Base-by-base conservation (phyloP, 2,329 filamentous ascomycete genomes). In the Botrytis aclada region DNA sequence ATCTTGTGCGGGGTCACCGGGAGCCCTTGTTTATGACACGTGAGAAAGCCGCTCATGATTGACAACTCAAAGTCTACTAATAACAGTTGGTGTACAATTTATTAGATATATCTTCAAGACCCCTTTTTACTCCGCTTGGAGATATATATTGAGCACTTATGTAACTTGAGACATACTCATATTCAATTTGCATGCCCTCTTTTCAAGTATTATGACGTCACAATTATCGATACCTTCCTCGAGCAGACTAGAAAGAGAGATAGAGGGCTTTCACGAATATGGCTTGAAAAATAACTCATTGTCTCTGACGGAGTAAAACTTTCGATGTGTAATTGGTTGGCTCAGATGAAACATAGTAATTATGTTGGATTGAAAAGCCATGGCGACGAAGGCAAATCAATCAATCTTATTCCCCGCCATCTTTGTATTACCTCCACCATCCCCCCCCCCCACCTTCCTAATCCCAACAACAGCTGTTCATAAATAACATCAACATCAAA, bases 1-100 rank as follows among this genome's bases (percentile, higher is more conserved):
- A 37, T 18, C 25, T 51, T 51, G 47, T 51, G 63, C 14, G 63
- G 63, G 63, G 63, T 51, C 63, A 66, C 63, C 63, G 41, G 43
- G 29, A 51, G 43, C 43, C 32, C 29, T 34, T 66, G 32, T 32
- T 51, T 14, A 12, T 39, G 22, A 14, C 32, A 66, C 12, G 45
- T 54, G 45, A 54, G 20, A 51, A 65, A 54, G 64, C 18, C 14
- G 32, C 39, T 54, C 16, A 39, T 37, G 25, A 29, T 54, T 8
- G 25, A 32, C n/a, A 43, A 32, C 41, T 63, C 61, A n/a, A 39
- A 37, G 7, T 62, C 6, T 62, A 16, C 22, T 6, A 39, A 39
- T 1, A 61, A 39, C 16, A n/a, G 34, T n/a, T n/a, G n/a, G n/a
- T 39, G 18, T 39, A n/a, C 12, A n/a, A 14, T 62, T 16, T 22